A percentile compares a stretch with the other conserved stretches of the same genome.
Conservation (phyloP, 2,329 filamentous ascomycete genomes). For the Samsoniella hepiali region DNA sequence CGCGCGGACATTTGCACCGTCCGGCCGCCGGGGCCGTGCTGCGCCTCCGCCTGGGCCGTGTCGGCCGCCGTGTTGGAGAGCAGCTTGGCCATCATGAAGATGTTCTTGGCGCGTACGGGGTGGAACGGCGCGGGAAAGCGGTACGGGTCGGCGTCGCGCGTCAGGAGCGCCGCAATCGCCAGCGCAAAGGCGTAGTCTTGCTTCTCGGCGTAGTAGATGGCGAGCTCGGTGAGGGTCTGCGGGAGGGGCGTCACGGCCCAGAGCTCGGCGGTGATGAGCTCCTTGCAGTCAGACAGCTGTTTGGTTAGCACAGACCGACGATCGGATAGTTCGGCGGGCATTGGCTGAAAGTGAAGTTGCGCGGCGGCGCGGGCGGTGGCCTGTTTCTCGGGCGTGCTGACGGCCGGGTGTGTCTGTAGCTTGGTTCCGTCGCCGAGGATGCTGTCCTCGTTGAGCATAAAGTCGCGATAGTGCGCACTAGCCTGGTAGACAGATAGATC, state of each 20-base stretch:
- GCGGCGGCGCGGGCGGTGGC: slow-evolving; percentile 29
- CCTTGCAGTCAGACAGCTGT: slow-evolving; percentile 27
- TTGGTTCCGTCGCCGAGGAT: slow-evolving; percentile 39
- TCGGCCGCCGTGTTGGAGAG: slow-evolving; percentile 47
- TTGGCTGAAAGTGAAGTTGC: slow-evolving; percentile 25
- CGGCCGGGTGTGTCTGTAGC: slow-evolving; percentile 29
- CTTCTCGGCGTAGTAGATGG: slow-evolving; percentile 43
- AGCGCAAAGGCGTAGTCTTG: slow-evolving; percentile 43
- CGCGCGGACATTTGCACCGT: slow-evolving; percentile 22
- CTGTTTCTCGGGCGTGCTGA: slow-evolving; percentile 21
- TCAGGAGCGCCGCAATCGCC: slow-evolving; percentile 45
- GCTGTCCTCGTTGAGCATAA: slow-evolving; percentile 38
- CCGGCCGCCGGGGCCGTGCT: slow-evolving; percentile 27
- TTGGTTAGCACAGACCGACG: slow-evolving; percentile 23
- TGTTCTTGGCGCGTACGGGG: slow-evolving; percentile 46
- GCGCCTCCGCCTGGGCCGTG: slow-evolving; percentile 29
- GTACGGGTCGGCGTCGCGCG: slow-evolving; percentile 48
- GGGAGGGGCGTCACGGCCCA: slow-evolving; percentile 51
- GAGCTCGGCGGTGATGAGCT: slow-evolving; percentile 29
- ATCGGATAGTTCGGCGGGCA: slow-evolving; percentile 28
- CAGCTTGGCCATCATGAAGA: slow-evolving; percentile 51
- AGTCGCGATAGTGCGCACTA: slow-evolving; percentile 39
- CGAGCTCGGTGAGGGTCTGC: slow-evolving; percentile 42
- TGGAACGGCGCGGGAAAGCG: slow-evolving; percentile 49
- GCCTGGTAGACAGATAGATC: slow-evolving; percentile 55